A percentile compares a stretch with the other conserved stretches of the same genome.
Evolutionary conservation across 768 basidiomycete species (phyloP).

Genomic region (Clitopilus hobsonii): DNA sequence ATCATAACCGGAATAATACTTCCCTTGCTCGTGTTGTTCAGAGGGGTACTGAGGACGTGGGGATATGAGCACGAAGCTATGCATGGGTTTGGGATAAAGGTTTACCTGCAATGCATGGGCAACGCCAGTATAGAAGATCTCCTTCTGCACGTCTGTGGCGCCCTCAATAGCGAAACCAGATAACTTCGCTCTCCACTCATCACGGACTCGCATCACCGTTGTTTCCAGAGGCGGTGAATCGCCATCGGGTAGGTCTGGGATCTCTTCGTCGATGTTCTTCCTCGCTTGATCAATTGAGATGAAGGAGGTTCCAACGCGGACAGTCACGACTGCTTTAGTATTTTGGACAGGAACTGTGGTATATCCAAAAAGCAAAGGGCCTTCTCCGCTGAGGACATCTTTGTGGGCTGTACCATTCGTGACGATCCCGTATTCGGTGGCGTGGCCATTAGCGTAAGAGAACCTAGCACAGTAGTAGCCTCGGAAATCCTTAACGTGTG

Average conservation of each 20-base stretch:
- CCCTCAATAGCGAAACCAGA: constrained; percentile 46
- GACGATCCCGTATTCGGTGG: constrained; percentile 39
- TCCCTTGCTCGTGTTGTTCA: constrained; percentile 61
- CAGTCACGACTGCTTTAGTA: constrained; percentile 30
- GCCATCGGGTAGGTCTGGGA: constrained; percentile 28
- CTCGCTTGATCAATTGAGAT: constrained; percentile 67
- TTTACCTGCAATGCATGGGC: constrained; percentile 58
- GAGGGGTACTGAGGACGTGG: constrained; percentile 70
- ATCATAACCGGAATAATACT: constrained; percentile 78
- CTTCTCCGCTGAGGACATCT: constrained; percentile 26
- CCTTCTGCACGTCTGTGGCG: constrained; percentile 40
- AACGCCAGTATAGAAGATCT: constrained; percentile 56
- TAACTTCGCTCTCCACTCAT: constrained; percentile 55
- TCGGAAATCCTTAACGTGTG: constrained; percentile 34
- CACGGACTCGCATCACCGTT: constrained; percentile 43
- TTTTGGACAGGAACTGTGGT: constrained; percentile 33
- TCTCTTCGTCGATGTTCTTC: constrained; percentile 41
- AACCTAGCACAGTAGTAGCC: constrained; percentile 64
- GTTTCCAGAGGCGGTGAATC: constrained; percentile 35
- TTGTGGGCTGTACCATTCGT: constrained; percentile 34
- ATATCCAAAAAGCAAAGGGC: constrained; percentile 47
- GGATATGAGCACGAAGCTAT: constrained; percentile 2
- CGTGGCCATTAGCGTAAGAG: constrained; percentile 19
- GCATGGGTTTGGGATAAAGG: background rate
- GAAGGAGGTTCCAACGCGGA: constrained; percentile 69